Evolutionary conservation across 768 basidiomycete genomes (phyloP).

Genomic region (Candolleomyces efflorescens): DNA sequence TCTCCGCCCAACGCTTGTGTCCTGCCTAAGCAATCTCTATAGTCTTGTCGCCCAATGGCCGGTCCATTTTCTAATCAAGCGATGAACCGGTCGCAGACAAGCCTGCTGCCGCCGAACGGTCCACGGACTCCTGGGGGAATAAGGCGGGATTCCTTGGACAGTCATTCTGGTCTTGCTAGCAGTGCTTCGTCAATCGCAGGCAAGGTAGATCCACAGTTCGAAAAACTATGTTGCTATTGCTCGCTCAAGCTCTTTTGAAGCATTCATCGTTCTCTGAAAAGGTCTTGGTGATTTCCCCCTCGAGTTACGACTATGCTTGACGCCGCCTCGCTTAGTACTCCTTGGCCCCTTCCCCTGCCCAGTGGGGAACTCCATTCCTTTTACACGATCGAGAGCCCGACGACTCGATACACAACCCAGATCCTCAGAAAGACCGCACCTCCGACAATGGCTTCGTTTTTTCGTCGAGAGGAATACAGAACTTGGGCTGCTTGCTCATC

Average conservation of each 20-base stretch:
- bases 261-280: not conserved
- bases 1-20: not conserved
- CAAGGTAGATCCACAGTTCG: not conserved
- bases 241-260: not conserved
- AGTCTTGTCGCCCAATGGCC: not conserved
- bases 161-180: not conserved
- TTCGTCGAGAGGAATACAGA: slow-evolving; percentile 56
- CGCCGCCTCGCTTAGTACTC: slow-evolving; percentile 25
- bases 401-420: slow-evolving; percentile 61
- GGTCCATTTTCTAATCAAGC: not conserved
- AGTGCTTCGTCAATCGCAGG: not conserved
- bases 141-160: not conserved
- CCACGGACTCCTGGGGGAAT: not conserved
- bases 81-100: not conserved
- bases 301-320: too few relatives aligned
- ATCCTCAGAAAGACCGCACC: slow-evolving; percentile 39
- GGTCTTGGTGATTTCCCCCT: too few relatives aligned
- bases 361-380: slow-evolving; percentile 41
- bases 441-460: slow-evolving; percentile 55
- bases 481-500: slow-evolving; percentile 60
- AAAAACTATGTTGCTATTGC: too few relatives aligned
- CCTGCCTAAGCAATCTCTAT: not conserved
- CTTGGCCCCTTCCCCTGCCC: slow-evolving; percentile 38
- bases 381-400: slow-evolving; percentile 49
- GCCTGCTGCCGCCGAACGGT: not conserved